These are phyloP conservation scores for Epichloe scottii DNA, from an alignment of 2,329 filamentous ascomycete species.

Conservation along the genomic window DNA sequence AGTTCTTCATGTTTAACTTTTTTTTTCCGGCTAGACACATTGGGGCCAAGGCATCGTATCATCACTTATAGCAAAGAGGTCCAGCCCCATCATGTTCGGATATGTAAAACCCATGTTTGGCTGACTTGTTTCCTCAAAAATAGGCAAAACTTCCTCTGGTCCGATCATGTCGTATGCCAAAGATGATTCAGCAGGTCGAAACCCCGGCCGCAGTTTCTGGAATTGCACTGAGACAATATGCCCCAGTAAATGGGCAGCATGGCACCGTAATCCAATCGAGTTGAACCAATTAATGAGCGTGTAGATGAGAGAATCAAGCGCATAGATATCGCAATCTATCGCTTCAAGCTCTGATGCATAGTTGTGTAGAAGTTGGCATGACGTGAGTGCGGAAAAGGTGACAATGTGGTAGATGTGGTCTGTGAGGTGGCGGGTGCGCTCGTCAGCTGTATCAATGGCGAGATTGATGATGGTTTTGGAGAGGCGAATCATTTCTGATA, in stretches of 20 bases:
- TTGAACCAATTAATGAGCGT: slow-evolving; percentile 13
- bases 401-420: slow-evolving; percentile 19
- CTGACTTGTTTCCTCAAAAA: background rate
- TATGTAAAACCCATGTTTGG: background rate
- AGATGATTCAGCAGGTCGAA: background rate
- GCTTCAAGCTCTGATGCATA: slow-evolving; percentile 11
- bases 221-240: slow-evolving; percentile 14
- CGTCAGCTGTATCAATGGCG: slow-evolving; percentile 16
- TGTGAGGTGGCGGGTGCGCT: slow-evolving; percentile 16
- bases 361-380: slow-evolving; percentile 12
- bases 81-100: background rate
- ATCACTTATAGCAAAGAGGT: background rate
- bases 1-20: background rate
- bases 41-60: background rate
- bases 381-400: slow-evolving; percentile 15
- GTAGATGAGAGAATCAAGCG: slow-evolving; percentile 9
- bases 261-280: slow-evolving; percentile 14
- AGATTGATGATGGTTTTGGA: slow-evolving; percentile 16
- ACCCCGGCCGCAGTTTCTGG: slow-evolving; percentile 6
- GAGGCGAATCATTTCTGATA: slow-evolving; percentile 13
- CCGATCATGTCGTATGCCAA: background rate
- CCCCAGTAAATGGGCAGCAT: slow-evolving; percentile 14
- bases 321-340: slow-evolving; percentile 6
- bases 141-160: background rate
- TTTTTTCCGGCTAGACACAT: background rate